These are phyloP conservation scores for Pythium brassicae DNA, from an alignment of 352 stramenopile species.

Conservation along the genomic window DNA sequence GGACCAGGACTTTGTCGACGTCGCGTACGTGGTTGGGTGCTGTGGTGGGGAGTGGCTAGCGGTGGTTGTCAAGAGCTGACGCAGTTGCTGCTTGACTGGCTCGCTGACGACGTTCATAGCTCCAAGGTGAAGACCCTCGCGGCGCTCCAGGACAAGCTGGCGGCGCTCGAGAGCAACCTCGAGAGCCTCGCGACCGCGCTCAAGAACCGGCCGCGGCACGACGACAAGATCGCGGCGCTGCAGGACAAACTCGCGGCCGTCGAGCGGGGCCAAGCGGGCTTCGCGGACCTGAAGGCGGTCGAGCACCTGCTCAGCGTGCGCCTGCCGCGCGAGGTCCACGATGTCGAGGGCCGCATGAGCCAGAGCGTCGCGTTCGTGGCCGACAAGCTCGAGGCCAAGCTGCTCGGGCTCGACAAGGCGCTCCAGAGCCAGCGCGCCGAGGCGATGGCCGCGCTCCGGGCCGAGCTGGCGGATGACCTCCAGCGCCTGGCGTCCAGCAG, in stretches of 20 bases:
- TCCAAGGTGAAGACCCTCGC: slow-evolving; percentile 52
- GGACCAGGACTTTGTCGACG: slow-evolving; percentile 57
- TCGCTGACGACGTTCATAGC: background rate
- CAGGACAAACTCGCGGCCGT: slow-evolving; percentile 46
- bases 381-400: slow-evolving; percentile 71
- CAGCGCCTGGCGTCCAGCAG: slow-evolving; percentile 41
- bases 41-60: too few species aligned
- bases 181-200: slow-evolving; percentile 35
- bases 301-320: slow-evolving; percentile 63
- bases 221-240: slow-evolving; percentile 56
- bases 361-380: slow-evolving; percentile 53
- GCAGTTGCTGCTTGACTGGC: too few species aligned
- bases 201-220: slow-evolving; percentile 41
- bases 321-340: slow-evolving; percentile 61
- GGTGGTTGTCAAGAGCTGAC: background rate
- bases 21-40: slow-evolving; percentile 18
- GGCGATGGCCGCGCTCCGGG: slow-evolving; percentile 43
- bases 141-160: slow-evolving; percentile 48
- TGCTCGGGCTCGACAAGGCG: slow-evolving; percentile 49
- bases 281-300: slow-evolving; percentile 61
- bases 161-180: slow-evolving; percentile 53
- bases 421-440: slow-evolving; percentile 45
- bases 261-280: slow-evolving; percentile 43
- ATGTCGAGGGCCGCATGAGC: slow-evolving; percentile 59
- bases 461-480: slow-evolving; percentile 52